phyloP scores from a whole-genome alignment of 495 filamentous ascomycete species.

The Platismatia glauca region DNA sequence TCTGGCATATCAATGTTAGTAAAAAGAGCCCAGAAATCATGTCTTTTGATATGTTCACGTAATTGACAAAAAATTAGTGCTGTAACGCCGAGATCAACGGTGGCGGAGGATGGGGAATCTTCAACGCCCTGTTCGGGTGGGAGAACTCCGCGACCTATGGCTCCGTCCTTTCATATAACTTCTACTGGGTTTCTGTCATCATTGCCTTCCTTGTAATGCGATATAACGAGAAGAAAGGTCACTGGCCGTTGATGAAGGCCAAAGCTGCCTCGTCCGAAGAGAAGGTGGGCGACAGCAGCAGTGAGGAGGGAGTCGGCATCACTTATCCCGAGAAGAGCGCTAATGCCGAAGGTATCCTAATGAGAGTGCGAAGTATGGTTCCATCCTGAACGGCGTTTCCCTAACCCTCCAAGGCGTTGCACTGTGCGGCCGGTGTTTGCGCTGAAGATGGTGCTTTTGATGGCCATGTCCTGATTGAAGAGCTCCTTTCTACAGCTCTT shows the following conservation, averaged over 20 bases:
- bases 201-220: slow-evolving; percentile 50
- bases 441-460: not conserved
- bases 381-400: not conserved
- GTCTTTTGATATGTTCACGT: not conserved
- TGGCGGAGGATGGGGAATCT: slow-evolving; percentile 82
- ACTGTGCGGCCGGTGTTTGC: not conserved
- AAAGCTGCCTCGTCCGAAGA: slow-evolving; percentile 32
- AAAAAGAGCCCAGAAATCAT: not conserved
- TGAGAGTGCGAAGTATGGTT: slow-evolving; percentile 5
- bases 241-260: slow-evolving; percentile 51
- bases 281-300: slow-evolving; percentile 32
- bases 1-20: slow-evolving; percentile 85
- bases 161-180: slow-evolving; percentile 66
- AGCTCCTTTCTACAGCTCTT: not conserved
- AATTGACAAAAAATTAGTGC: slow-evolving; percentile 42
- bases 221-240: slow-evolving; percentile 59
- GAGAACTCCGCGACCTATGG: slow-evolving; percentile 79
- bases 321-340: slow-evolving; percentile 9
- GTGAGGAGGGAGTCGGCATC: slow-evolving; percentile 17
- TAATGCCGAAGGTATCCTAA: not conserved
- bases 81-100: slow-evolving; percentile 64
- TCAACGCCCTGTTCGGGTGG: slow-evolving; percentile 78
- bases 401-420: not conserved
- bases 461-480: not conserved
- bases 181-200: slow-evolving; percentile 74